Conservation (phyloP, 257 asterid genomes). For the Ophiorrhiza pumila region DNA sequence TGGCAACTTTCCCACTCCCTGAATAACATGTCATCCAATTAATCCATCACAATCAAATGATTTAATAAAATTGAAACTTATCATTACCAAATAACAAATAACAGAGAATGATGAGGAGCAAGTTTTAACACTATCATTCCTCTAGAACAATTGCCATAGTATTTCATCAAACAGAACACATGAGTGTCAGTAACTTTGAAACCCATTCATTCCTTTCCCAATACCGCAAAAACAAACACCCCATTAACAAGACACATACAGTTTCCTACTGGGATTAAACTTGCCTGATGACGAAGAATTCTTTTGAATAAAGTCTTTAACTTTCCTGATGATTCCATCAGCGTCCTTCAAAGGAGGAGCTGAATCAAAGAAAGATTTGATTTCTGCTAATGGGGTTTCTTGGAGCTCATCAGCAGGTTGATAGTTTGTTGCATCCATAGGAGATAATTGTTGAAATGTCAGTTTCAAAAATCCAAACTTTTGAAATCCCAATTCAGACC, state of each 20-base stretch:
- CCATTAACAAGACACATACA: background rate
- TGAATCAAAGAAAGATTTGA: constrained; percentile 69
- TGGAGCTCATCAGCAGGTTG: constrained; percentile 19
- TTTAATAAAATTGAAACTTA: too few species aligned
- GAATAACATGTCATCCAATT: constrained; percentile 14
- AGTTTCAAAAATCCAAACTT: background rate
- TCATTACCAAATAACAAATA: too few species aligned
- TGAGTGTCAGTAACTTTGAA: too few species aligned
- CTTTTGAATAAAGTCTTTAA: constrained; percentile 45
- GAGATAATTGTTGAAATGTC: background rate
- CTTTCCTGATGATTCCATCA: constrained; percentile 41
- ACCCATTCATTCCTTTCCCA: too few species aligned
- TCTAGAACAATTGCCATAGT: too few species aligned
- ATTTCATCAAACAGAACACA: too few species aligned
- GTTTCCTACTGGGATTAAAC: constrained; percentile 17
- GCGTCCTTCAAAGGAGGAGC: constrained; percentile 78
- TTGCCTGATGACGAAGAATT: constrained; percentile 45
- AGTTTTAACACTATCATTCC: too few species aligned
- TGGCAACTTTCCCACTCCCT: constrained; percentile 39
- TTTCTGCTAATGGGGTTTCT: constrained; percentile 43
- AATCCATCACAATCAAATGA: background rate
- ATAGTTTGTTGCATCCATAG: constrained; percentile 38
- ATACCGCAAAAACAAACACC: too few species aligned
- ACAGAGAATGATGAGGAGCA: too few species aligned
- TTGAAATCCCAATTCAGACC: background rate